Evolutionary conservation across 2,329 filamentous ascomycete genomes (phyloP).

Genomic region (Colletotrichum magnum): DNA sequence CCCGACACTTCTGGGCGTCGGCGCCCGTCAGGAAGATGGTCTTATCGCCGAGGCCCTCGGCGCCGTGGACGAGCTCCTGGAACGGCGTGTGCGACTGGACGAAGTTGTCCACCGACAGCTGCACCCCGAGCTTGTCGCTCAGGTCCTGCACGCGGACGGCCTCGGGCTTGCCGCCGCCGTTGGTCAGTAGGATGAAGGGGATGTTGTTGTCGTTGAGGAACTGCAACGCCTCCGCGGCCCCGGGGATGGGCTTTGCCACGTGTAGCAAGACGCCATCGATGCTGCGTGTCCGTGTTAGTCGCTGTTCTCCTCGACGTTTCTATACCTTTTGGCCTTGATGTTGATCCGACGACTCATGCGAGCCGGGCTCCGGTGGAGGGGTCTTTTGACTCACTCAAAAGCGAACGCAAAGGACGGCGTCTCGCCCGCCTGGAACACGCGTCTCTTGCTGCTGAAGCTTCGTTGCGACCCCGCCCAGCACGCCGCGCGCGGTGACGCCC

Average conservation of each 20-base stretch:
- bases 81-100: slow-evolving; percentile 95
- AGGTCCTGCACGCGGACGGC: slow-evolving; percentile 42
- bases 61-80: slow-evolving; percentile 75
- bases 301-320: no score
- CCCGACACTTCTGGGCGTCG: slow-evolving; percentile 75
- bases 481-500: not conserved
- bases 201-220: slow-evolving; percentile 82
- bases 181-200: slow-evolving; percentile 95
- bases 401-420: slow-evolving; percentile 57
- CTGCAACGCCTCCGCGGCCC: slow-evolving; percentile 80
- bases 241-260: slow-evolving; percentile 82
- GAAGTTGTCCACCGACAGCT: slow-evolving; percentile 70
- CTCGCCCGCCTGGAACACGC: slow-evolving; percentile 38
- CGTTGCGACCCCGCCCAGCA: not conserved
- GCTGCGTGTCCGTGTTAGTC: slow-evolving; percentile 46
- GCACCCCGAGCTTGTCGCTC: slow-evolving; percentile 60
- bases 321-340: no score
- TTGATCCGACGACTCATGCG: no score
- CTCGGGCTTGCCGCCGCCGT: slow-evolving; percentile 92
- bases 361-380: not conserved
- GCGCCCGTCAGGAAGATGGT: slow-evolving; percentile 84
- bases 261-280: slow-evolving; percentile 97
- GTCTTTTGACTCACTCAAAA: slow-evolving; percentile 49
- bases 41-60: slow-evolving; percentile 68
- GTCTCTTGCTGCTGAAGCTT: slow-evolving; percentile 35